Conservation (phyloP, 2,329 filamentous ascomycete genomes). For the Huntiella savannae region DNA sequence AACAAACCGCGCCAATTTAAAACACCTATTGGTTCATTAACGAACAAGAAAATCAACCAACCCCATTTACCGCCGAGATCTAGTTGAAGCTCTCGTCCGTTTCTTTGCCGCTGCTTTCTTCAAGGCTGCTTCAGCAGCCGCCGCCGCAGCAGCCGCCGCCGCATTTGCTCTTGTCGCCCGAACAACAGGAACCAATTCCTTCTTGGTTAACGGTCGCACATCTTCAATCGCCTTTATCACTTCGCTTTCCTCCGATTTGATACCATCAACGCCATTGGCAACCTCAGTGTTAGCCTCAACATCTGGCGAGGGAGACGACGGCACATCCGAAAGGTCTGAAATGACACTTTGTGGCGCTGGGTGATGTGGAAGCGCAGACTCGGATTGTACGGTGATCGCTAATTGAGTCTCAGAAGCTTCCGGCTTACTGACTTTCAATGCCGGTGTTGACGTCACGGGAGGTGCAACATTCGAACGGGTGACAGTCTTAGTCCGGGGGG, state of each 20-base stretch:
- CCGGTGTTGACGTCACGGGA: too few relatives aligned
- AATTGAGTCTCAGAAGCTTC: background rate
- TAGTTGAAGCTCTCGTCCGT: conserved; percentile 13
- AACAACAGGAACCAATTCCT: background rate
- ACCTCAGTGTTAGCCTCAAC: conserved; percentile 1
- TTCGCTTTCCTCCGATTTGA: background rate
- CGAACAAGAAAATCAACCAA: background rate
- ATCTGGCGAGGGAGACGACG: conserved; percentile 3
- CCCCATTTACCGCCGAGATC: conserved; percentile 11
- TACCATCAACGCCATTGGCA: background rate
- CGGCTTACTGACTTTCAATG: background rate
- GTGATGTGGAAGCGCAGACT: conserved; percentile 8
- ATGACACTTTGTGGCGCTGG: conserved; percentile 8
- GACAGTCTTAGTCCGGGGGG: background rate
- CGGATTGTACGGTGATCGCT: background rate
- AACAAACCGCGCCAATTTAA: background rate
- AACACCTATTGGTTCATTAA: background rate
- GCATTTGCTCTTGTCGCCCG: conserved; percentile 9
- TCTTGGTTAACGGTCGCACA: background rate
- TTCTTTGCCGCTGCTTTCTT: conserved; percentile 11
- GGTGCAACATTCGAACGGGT: too few relatives aligned
- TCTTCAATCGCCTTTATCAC: conserved; percentile 1
- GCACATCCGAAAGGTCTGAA: conserved; percentile 9
- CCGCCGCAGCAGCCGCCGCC: conserved; percentile 3
- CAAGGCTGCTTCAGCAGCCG: background rate